Evolutionary conservation across 75 land plant genomes (phyloP), one percentile per base, ranked within the genome.

Genomic region (Sequoia sempervirens): DNA sequence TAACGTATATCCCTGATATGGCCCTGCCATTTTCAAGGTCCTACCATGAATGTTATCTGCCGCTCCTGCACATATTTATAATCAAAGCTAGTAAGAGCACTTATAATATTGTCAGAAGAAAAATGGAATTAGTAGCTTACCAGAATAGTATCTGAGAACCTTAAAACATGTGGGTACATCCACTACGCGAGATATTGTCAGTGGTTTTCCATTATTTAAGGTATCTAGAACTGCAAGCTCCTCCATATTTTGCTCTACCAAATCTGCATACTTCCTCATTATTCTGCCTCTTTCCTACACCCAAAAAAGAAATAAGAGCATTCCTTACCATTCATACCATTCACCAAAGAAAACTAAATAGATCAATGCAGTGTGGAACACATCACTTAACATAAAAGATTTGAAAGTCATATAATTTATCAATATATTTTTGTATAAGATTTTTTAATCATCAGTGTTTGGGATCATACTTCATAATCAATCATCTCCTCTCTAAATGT

Each of bases 11-110:
- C 88, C 93, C 43, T 93, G 94, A 47, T 83, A 75, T 5, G 86
- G 82, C 75, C 94, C 89, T 80, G 88, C 86, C 79, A 93, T 85
- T 73, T 92, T 94, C 79, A 90, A 83, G 3, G 97, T 95, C 64
- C 88, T 81, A 12, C 99, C 99, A 80, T 93, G 92, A 76, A 96
- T 90, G 87, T 96, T 96, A 69, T 96, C 99, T 11, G 94, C 95
- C 70, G 45, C 87, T 17, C 81, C 85, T 85, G 80, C 14, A 79
- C 23, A 61, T 1, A 61, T 18, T 4, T 20, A 61, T 61, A 20
- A 18, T 5, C 20, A 18, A 17, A 61, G 66, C 26, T 28, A 13
- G 37, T 66, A 54, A 61, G 66, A 61, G 26, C 20, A 18, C 26
- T 61, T 20, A 20, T 46, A 61, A 1, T 61, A 61, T 3, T 23